These are phyloP conservation scores for Macrotyloma uniflorum DNA, from an alignment of 306 rosid genomes.

Conservation along the genomic window DNA sequence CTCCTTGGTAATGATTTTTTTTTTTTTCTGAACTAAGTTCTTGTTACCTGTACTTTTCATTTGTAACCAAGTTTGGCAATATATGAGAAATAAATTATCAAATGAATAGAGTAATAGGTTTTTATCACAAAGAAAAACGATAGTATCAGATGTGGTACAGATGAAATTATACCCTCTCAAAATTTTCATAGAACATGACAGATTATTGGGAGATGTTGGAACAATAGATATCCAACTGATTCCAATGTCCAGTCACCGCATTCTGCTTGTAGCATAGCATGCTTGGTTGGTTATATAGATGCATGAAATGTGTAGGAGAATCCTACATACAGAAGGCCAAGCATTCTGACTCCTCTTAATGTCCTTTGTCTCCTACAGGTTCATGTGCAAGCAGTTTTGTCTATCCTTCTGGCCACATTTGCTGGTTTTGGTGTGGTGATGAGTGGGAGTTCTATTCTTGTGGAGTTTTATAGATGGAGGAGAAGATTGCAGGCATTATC, in stretches of 20 bases:
- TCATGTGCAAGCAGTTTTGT: conserved; percentile 79
- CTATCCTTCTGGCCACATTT: conserved; percentile 90
- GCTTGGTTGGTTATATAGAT: conserved; percentile 6
- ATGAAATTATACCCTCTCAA: background rate
- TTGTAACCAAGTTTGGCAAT: conserved; percentile 17
- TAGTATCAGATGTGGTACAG: background rate
- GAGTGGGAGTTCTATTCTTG: conserved; percentile 86
- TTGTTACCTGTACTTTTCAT: background rate
- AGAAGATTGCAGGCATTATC: conserved; percentile 55
- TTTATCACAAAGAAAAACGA: background rate
- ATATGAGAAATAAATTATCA: background rate
- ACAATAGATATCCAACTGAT: conserved; percentile 2
- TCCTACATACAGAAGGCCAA: conserved; percentile 9
- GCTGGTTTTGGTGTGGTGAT: conserved; percentile 89
- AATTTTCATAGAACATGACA: background rate
- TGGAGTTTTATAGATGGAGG: conserved; percentile 71
- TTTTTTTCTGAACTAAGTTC: background rate
- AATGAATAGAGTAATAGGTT: conserved; percentile 1
- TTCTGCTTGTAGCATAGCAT: background rate
- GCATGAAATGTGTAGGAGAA: background rate
- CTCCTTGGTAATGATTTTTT: conserved; percentile 70
- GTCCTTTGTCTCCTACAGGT: conserved; percentile 52
- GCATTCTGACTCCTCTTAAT: conserved; percentile 1
- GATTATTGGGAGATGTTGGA: background rate
- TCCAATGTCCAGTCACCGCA: background rate